phyloP scores from a whole-genome alignment of 1,139 yeast species.

The Meyerozyma guilliermondii region DNA sequence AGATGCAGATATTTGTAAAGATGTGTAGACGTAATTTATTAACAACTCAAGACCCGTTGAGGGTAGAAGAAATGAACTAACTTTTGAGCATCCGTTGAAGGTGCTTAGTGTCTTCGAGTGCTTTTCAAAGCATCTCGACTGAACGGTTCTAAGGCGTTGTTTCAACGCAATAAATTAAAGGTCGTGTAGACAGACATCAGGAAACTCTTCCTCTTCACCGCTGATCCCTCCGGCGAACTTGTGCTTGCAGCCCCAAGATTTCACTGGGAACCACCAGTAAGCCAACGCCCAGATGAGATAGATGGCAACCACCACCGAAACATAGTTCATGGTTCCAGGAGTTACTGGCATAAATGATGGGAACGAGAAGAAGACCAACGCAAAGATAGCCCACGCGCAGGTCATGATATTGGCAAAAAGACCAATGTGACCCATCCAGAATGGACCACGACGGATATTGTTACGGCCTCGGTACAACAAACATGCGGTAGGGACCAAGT shows the following conservation, averaged over 20 bases:
- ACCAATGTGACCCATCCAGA: conserved; percentile 56
- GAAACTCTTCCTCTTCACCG: conserved; percentile 42
- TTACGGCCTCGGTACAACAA: conserved; percentile 54
- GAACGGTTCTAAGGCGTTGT: too few species aligned
- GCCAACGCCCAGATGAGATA: conserved; percentile 48
- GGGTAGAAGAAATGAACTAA: not conserved
- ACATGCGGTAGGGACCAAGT: conserved; percentile 47
- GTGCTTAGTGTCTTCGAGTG: too few species aligned
- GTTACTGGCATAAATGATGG: conserved; percentile 64
- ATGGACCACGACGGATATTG: conserved; percentile 62
- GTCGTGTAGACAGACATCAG: conserved; percentile 35
- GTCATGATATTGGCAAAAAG: conserved; percentile 49
- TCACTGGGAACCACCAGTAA: conserved; percentile 54
- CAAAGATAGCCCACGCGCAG: conserved; percentile 55
- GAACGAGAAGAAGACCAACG: conserved; percentile 60
- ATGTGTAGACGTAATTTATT: not conserved
- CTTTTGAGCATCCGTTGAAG: too few species aligned
- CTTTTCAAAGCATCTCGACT: too few species aligned
- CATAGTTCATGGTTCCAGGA: conserved; percentile 63
- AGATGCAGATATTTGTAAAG: conserved; percentile 31
- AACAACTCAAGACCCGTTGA: not conserved
- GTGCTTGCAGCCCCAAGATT: conserved; percentile 34
- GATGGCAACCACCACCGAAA: conserved; percentile 58
- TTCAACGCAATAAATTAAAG: conserved; percentile 11
- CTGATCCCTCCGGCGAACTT: conserved; percentile 43